phyloP scores from a whole-genome alignment of 148 eudicot genomes.

The Silene uniflora region DNA sequence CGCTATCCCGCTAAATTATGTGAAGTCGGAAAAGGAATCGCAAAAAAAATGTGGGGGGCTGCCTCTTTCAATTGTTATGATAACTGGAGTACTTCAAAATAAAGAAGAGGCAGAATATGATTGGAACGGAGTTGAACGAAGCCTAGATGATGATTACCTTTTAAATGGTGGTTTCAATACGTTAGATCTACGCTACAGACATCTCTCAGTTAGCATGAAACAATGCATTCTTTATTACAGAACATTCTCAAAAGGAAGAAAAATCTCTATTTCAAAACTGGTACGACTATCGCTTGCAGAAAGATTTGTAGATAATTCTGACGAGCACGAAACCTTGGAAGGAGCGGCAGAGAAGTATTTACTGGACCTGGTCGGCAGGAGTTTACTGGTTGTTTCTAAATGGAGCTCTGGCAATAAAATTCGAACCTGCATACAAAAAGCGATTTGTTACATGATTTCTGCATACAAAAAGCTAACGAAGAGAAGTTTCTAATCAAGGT shows the following conservation, averaged over 20 bases:
- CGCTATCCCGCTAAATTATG: background rate
- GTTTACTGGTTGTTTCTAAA: background rate
- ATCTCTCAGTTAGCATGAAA: background rate
- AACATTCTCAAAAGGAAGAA: background rate
- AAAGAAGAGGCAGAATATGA: background rate
- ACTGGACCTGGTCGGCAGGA: background rate
- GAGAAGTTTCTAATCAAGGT: background rate
- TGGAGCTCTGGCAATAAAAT: background rate
- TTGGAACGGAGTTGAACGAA: background rate
- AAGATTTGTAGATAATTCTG: background rate
- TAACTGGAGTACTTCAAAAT: background rate
- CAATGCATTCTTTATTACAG: background rate
- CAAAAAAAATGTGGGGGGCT: background rate
- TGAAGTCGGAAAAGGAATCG: background rate
- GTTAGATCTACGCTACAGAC: background rate
- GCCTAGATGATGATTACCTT: background rate
- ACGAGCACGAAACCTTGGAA: background rate
- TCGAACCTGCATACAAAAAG: background rate
- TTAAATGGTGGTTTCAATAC: background rate
- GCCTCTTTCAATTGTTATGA: background rate
- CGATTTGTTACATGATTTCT: background rate
- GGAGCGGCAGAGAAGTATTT: background rate
- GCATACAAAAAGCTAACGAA: background rate
- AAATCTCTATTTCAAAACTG: background rate
- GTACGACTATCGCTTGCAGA: background rate